Evolutionary conservation across 495 filamentous ascomycete species (phyloP).

Genomic region (Penicillium turbatum): DNA sequence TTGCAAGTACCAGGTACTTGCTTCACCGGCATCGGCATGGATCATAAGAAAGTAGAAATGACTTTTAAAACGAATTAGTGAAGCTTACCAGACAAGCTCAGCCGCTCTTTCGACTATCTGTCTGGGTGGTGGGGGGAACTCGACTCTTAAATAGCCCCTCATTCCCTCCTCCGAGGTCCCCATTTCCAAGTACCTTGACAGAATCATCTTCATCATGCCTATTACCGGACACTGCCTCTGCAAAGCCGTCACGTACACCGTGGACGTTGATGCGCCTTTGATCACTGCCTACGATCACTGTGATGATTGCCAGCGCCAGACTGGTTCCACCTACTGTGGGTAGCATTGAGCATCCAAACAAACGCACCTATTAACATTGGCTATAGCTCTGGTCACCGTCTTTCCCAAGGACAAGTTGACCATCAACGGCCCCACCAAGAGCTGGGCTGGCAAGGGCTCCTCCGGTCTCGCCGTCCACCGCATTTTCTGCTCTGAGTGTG

Average conservation of each 20-base stretch:
- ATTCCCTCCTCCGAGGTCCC: slow-evolving; percentile 26
- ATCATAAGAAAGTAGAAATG: background rate
- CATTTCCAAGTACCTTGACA: slow-evolving; percentile 33
- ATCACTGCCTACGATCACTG: slow-evolving; percentile 65
- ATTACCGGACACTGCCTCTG: slow-evolving; percentile 67
- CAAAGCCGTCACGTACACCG: slow-evolving; percentile 62
- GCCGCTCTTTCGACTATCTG: background rate
- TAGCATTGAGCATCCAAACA: background rate
- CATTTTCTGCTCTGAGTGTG: slow-evolving; percentile 65
- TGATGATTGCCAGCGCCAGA: slow-evolving; percentile 68
- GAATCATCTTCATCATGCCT: slow-evolving; percentile 50
- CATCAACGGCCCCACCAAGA: slow-evolving; percentile 60
- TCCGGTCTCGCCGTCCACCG: slow-evolving; percentile 60
- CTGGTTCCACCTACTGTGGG: slow-evolving; percentile 63
- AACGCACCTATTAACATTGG: background rate
- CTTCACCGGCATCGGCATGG: background rate
- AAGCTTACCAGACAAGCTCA: background rate
- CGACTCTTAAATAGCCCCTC: slow-evolving; percentile 28
- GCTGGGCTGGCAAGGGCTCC: slow-evolving; percentile 49
- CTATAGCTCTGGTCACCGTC: slow-evolving; percentile 58
- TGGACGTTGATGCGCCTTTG: slow-evolving; percentile 50
- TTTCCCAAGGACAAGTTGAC: slow-evolving; percentile 59
- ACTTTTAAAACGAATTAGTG: background rate
- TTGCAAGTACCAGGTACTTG: background rate
- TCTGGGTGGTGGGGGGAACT: background rate